phyloP scores from a whole-genome alignment of 805 yeast genomes.

The Metschnikowia lochheadii region DNA sequence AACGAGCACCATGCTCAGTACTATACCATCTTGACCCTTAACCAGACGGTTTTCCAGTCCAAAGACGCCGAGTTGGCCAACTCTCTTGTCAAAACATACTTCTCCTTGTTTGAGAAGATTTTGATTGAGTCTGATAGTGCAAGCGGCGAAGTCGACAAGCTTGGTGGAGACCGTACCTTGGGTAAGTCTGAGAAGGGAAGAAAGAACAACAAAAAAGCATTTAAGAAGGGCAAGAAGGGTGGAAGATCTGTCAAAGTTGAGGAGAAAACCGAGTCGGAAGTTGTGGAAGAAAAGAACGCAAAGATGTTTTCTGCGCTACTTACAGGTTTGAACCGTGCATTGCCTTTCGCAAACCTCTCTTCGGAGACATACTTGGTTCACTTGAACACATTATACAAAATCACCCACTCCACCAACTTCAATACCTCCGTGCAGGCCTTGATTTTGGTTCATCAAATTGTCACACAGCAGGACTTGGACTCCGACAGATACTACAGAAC shows the following conservation, averaged over 20 bases:
- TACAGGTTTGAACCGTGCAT: constrained; percentile 94
- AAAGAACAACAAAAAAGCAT: constrained; percentile 55
- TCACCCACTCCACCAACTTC: constrained; percentile 91
- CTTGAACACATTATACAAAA: constrained; percentile 77
- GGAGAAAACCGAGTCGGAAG: constrained; percentile 60
- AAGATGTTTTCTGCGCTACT: constrained; percentile 84
- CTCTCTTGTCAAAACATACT: constrained; percentile 74
- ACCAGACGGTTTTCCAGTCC: constrained; percentile 85
- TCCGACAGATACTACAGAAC: constrained; percentile 78
- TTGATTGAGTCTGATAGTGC: constrained; percentile 62
- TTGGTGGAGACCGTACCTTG: constrained; percentile 27
- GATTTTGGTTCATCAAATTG: constrained; percentile 77
- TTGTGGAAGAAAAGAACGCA: constrained; percentile 73
- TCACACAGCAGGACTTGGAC: constrained; percentile 53
- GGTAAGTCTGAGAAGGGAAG: constrained; percentile 59
- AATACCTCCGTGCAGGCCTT: constrained; percentile 92
- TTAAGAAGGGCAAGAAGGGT: constrained; percentile 83
- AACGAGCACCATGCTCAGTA: constrained; percentile 86
- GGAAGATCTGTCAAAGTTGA: constrained; percentile 67
- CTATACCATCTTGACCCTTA: constrained; percentile 81
- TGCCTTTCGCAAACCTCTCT: constrained; percentile 81
- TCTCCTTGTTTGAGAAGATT: constrained; percentile 79
- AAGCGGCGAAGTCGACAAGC: constrained; percentile 34
- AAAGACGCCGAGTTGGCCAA: constrained; percentile 81
- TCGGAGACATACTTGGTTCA: constrained; percentile 69